A percentile compares a stretch with the other conserved stretches of the same genome.
Conservation (phyloP, 306 rosid genomes). For the Macrotyloma uniflorum region DNA sequence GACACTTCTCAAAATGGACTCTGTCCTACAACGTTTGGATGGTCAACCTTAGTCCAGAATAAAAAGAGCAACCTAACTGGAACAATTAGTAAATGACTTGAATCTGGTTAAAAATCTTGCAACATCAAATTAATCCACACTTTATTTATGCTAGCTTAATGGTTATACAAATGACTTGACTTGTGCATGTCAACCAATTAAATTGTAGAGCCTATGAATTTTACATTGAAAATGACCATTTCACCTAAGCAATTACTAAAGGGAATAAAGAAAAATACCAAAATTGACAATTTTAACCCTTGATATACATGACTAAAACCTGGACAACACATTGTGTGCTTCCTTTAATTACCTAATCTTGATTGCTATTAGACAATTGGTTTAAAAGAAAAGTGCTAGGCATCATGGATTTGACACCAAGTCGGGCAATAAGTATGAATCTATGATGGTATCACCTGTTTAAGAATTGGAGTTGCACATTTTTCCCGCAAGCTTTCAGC, state of each 20-base stretch:
- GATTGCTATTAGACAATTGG: constrained; percentile 16
- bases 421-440: background rate
- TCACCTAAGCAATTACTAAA: background rate
- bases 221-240: background rate
- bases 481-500: constrained; percentile 74
- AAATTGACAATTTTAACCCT: constrained; percentile 6
- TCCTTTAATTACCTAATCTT: constrained; percentile 18
- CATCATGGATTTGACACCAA: background rate
- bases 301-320: background rate
- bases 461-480: constrained; percentile 84
- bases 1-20: background rate
- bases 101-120: background rate
- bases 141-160: background rate
- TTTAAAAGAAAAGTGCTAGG: background rate
- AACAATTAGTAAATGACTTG: background rate
- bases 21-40: background rate
- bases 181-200: background rate
- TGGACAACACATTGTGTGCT: background rate
- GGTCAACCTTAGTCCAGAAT: background rate
- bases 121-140: constrained; percentile 5
- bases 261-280: background rate
- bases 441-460: constrained; percentile 64
- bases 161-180: background rate
- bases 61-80: background rate
- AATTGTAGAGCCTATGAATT: background rate